phyloP scores from a whole-genome alignment of 1,139 yeast species.

The Pichia terricola region DNA sequence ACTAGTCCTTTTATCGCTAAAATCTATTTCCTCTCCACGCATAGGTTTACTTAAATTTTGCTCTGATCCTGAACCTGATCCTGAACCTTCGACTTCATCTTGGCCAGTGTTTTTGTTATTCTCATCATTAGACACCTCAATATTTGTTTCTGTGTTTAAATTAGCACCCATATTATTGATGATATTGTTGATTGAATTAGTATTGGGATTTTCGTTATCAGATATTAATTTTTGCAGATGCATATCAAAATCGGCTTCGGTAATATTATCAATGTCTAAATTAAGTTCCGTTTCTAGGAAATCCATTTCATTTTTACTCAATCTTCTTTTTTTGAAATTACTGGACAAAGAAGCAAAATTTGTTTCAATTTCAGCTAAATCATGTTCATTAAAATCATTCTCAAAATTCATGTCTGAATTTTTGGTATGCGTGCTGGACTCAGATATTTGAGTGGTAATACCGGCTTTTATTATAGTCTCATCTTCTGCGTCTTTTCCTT shows the following conservation, averaged over 20 bases:
- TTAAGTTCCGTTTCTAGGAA: constrained; percentile 19
- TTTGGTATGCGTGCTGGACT: neutral
- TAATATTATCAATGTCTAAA: constrained; percentile 18
- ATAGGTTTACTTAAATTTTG: too few species aligned
- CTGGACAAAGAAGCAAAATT: constrained; percentile 4
- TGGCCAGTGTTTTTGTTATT: too few species aligned
- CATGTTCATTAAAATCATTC: constrained; percentile 1
- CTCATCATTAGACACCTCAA: too few species aligned
- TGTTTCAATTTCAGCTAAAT: constrained; percentile 10
- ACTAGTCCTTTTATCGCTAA: too few species aligned
- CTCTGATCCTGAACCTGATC: too few species aligned
- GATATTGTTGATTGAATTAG: too few species aligned
- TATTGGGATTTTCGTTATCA: constrained; percentile 6
- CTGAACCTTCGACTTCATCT: too few species aligned
- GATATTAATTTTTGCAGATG: constrained; percentile 22
- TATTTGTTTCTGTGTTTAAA: too few species aligned
- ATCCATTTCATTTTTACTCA: constrained; percentile 15
- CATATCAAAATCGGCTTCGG: constrained; percentile 22
- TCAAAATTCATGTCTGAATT: constrained; percentile 1
- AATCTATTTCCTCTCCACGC: too few species aligned
- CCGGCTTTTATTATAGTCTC: neutral
- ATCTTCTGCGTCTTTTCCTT: too few species aligned
- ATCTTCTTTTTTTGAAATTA: constrained; percentile 8
- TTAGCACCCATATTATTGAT: too few species aligned
- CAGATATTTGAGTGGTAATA: neutral